Evolutionary conservation across 208 protist species (phyloP).

Genomic region (Novymonas esmeraldas): DNA sequence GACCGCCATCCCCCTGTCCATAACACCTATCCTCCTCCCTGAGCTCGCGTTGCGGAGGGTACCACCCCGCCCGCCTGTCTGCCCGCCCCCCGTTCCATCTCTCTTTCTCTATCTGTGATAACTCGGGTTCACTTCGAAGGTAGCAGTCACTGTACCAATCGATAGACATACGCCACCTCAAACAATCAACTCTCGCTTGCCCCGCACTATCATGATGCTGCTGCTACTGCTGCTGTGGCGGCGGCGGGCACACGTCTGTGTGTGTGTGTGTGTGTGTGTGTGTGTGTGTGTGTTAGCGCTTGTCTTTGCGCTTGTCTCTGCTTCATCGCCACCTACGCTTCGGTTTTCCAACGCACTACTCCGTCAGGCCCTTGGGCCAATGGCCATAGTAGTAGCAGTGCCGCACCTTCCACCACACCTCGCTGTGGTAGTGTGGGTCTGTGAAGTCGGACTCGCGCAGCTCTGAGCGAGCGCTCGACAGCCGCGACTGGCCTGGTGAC

Average conservation of each 20-base stretch:
- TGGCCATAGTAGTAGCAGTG: slow-evolving; percentile 88
- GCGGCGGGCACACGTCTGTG: background rate
- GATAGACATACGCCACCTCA: no score
- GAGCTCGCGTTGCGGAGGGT: no score
- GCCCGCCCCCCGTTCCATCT: no score
- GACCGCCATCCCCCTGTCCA: no score
- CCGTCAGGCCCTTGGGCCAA: slow-evolving; percentile 85
- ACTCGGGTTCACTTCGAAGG: no score
- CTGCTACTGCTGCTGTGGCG: no score
- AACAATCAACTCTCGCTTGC: no score
- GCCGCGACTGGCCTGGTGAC: slow-evolving; percentile 79
- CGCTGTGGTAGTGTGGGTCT: slow-evolving; percentile 87
- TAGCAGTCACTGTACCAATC: no score
- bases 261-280: background rate
- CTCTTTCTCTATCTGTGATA: no score
- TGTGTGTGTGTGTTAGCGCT: slow-evolving; percentile 1
- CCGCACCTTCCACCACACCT: slow-evolving; percentile 90
- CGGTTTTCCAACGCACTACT: slow-evolving; percentile 36
- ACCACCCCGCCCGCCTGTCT: no score
- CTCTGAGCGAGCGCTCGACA: slow-evolving; percentile 77
- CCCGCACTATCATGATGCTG: no score
- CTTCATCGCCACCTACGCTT: background rate
- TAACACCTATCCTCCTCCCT: no score
- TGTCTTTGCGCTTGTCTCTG: background rate
- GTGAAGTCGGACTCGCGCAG: slow-evolving; percentile 88